A percentile compares a stretch with the other conserved stretches of the same genome.
Evolutionary conservation across 2,329 filamentous ascomycete genomes (phyloP).

Genomic region (Samsoniella hepiali): DNA sequence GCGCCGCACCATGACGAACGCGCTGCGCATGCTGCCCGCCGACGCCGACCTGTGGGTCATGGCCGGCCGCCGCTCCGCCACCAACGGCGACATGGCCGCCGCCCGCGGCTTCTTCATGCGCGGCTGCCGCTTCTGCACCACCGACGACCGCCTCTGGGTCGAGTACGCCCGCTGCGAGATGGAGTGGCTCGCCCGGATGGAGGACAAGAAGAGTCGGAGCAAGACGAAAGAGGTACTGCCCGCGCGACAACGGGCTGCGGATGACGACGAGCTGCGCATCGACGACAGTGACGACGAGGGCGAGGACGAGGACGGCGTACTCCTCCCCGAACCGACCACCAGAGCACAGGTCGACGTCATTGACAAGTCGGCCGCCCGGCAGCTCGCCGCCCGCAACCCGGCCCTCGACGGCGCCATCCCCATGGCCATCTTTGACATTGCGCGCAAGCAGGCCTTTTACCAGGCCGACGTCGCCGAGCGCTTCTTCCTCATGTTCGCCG

Average conservation of each 20-base stretch:
- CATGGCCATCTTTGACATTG: slow-evolving; percentile 83
- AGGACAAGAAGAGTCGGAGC: slow-evolving; percentile 62
- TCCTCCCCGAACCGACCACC: slow-evolving; percentile 43
- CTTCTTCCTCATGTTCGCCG: slow-evolving; percentile 77
- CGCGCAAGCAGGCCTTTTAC: slow-evolving; percentile 73
- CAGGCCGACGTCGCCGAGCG: slow-evolving; percentile 62
- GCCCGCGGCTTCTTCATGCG: slow-evolving; percentile 84
- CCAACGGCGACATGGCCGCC: slow-evolving; percentile 80
- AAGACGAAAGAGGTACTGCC: slow-evolving; percentile 50
- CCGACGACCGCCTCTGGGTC: slow-evolving; percentile 71
- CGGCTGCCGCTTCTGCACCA: slow-evolving; percentile 84
- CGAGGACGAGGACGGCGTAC: slow-evolving; percentile 38
- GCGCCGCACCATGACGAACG: slow-evolving; percentile 61
- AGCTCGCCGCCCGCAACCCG: slow-evolving; percentile 66
- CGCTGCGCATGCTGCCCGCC: slow-evolving; percentile 80
- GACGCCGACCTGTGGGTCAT: slow-evolving; percentile 84
- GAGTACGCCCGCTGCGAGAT: slow-evolving; percentile 91
- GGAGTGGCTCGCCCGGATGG: slow-evolving; percentile 82
- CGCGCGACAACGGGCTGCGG: slow-evolving; percentile 39
- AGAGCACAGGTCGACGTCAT: slow-evolving; percentile 42
- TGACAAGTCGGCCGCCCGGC: slow-evolving; percentile 42
- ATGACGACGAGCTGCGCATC: slow-evolving; percentile 45
- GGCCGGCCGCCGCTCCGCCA: slow-evolving; percentile 73
- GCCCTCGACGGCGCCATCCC: slow-evolving; percentile 92
- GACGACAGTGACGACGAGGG: slow-evolving; percentile 44